Base-by-base conservation (phyloP, 768 basidiomycete genomes). In the Xanthoconium stramineum region DNA sequence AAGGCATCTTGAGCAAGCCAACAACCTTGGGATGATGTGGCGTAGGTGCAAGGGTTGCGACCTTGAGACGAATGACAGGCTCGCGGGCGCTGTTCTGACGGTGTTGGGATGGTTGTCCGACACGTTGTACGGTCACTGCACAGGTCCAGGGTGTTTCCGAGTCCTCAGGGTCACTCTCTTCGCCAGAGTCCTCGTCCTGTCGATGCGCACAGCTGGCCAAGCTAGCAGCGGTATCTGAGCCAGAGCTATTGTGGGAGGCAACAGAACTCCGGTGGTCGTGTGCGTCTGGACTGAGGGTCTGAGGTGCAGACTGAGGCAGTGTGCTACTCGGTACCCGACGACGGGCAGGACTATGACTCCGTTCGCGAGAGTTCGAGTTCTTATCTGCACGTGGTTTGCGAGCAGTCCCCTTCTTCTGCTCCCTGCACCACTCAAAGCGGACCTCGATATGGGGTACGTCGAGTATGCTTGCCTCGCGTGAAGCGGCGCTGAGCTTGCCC, bases 21-120 rank as follows among this genome's bases (percentile, higher is more conserved):
- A 98, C 89, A 20, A 98, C 89, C 68, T 95, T 94, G 10, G 95
- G 95, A 71, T 98, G 95, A 69, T 98, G 94, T 24, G 94, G 95
- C 9, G 93, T 93, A 24, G 95, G 95, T 13, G 85, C 85, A 35
- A 98, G 79, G 33, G 90, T 93, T 17, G 85, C 95, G 12, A 95
- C 84, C 66, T 91, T 88, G 36, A 93, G 61, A 20, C 72, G 69
- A 10, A 76, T 44, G 33, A 13, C 57, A 52, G 48, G 59, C 52
- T 55, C 60, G 57, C 44, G 59, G 19, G 28, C 32, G 19, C 32
- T 53, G 15, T 50, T 55, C 39, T 36, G 52, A 48, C 48, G 60
- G 39, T 44, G 55, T 17, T 19, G 53, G 19, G 61, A 50, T 33
- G 42, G 9, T 44, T 63, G 53, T 11, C 62, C 71, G 33, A 77